Base-by-base conservation (phyloP, 129 eudicot species). In the Chrysanthemum makinoi region DNA sequence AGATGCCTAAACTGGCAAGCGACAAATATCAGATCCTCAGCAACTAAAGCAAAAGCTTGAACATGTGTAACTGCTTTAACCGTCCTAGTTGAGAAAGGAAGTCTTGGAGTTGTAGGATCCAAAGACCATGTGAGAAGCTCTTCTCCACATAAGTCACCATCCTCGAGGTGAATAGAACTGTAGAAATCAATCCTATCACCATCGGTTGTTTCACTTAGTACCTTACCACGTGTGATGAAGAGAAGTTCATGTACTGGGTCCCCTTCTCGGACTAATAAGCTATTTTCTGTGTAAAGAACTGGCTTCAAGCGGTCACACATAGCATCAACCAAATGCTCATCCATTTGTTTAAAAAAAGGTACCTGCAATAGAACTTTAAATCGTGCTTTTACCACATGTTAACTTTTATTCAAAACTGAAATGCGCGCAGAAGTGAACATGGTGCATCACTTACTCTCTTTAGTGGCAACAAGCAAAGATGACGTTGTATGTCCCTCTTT, bases 111-210 rank as follows among this genome's bases (percentile, higher is more conserved):
- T 55, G 44, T 55, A 52, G 87, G 85, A 72, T 67, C 81, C 62
- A 86, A 79, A 53, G 88, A 88, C 98, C 98, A 92, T 2, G 91
- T 79, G 67, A 92, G 80, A 70, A 92, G 86, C 83, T 92, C 98
- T 10, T 92, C 96, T 49, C 95, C 98, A 68, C 89, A 88, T 51
- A 81, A 91, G 65, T 85, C 98, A 20, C 94, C 96, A 7, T 86
- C 82, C 49, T 13, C 58, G 62, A 91, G 87, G 66, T 1, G 0
- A 13, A 15, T 61, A 17, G 83, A 71, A 77, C 84, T 84, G 59
- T 79, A 86, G 77, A 86, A 86, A 20, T 86, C 95, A 1, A 57
- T 53, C 70, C 81, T 69, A 47, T 95, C 96, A 30, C 88, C 86
- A 75, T 80, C 57, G 2, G 89, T 84, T 54, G 91, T 86, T 73